Evolutionary conservation across 179 eudicot genomes (phyloP).

Genomic region (Silene vulgaris): DNA sequence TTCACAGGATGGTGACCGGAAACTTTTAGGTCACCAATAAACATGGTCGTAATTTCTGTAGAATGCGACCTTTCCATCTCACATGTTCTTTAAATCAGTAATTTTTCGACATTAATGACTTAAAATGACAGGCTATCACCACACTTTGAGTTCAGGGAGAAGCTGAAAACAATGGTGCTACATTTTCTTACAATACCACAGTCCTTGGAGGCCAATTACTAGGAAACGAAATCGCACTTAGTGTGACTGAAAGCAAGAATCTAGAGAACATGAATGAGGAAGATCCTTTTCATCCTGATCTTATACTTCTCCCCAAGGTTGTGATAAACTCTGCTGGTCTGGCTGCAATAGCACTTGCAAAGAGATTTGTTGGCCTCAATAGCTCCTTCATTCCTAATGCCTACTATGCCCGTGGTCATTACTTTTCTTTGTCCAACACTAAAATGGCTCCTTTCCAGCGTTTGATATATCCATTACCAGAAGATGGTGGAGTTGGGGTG

Average conservation of each 20-base stretch:
- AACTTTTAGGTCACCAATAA: background rate
- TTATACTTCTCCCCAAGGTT: slow-evolving; percentile 59
- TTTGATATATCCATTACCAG: slow-evolving; percentile 93
- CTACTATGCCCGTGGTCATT: slow-evolving; percentile 82
- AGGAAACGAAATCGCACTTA: slow-evolving; percentile 49
- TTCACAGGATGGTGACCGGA: background rate
- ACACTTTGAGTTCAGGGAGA: slow-evolving; percentile 77
- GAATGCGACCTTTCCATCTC: background rate
- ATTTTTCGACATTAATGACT: slow-evolving; percentile 28
- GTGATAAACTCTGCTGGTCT: slow-evolving; percentile 79
- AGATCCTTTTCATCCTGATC: slow-evolving; percentile 45
- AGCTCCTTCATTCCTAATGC: slow-evolving; percentile 40
- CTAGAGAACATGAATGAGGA: slow-evolving; percentile 37
- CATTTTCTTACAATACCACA: slow-evolving; percentile 68
- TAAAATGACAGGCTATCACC: slow-evolving; percentile 58
- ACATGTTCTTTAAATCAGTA: background rate
- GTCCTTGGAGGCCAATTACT: slow-evolving; percentile 65
- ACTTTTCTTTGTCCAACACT: slow-evolving; percentile 60
- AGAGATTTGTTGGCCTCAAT: slow-evolving; percentile 45
- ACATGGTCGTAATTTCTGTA: background rate
- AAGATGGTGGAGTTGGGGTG: slow-evolving; percentile 92
- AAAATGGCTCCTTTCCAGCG: slow-evolving; percentile 58
- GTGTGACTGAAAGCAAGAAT: slow-evolving; percentile 51
- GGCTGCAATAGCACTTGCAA: slow-evolving; percentile 68
- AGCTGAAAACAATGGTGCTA: slow-evolving; percentile 75